Evolutionary conservation across 2,329 filamentous ascomycete genomes (phyloP).

Genomic region (Emergomyces pasteurianus): DNA sequence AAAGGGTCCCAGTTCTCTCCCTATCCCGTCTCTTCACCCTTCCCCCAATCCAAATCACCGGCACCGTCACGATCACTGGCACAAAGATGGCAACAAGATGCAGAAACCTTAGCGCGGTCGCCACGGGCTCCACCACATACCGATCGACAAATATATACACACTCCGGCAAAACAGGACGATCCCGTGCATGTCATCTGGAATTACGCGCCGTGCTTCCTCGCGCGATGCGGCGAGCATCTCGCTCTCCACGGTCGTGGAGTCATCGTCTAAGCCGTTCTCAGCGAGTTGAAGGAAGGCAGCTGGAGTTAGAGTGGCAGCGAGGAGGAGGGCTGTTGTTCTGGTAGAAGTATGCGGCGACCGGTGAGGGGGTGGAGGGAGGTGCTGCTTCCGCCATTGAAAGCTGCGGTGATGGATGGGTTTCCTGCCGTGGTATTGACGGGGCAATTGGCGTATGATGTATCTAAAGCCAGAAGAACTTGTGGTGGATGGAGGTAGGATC

Average conservation of each 20-base stretch:
- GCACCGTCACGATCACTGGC: conserved; percentile 71
- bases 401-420: conserved; percentile 16
- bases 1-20: conserved; percentile 70
- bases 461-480: background rate
- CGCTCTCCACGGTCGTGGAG: conserved; percentile 61
- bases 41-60: conserved; percentile 66
- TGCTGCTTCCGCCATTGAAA: background rate
- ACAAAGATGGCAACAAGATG: conserved; percentile 83
- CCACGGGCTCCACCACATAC: conserved; percentile 58
- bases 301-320: conserved; percentile 41
- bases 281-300: conserved; percentile 47
- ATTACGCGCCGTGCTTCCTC: conserved; percentile 63
- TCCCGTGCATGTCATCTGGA: conserved; percentile 47
- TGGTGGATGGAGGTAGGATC: conserved; percentile 3
- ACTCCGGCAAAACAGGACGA: conserved; percentile 46
- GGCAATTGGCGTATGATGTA: conserved; percentile 7
- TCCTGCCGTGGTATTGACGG: conserved; percentile 14
- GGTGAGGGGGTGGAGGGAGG: conserved; percentile 31
- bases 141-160: conserved; percentile 56
- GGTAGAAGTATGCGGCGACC: conserved; percentile 48
- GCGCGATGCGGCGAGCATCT: conserved; percentile 75
- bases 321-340: conserved; percentile 22
- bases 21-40: conserved; percentile 53
- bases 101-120: conserved; percentile 75
- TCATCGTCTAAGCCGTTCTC: conserved; percentile 37